A percentile compares a stretch with the other conserved stretches of the same genome.
These are phyloP conservation scores for Oryza punctata DNA, from an alignment of 176 grass and related monocot genomes.

Conservation along the genomic window DNA sequence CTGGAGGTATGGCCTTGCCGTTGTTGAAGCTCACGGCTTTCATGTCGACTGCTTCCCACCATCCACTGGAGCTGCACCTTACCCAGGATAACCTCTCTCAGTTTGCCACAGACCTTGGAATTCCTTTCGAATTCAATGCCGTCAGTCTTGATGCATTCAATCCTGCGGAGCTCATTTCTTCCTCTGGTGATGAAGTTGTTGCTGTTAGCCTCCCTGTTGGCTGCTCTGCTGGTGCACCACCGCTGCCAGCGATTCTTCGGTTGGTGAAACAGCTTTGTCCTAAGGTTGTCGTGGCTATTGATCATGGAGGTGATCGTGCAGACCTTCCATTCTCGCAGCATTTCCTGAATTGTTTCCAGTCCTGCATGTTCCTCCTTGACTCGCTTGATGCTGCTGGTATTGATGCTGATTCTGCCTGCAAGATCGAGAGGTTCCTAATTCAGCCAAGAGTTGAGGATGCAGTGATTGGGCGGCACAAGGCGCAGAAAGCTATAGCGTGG, in stretches of 20 bases:
- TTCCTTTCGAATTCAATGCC: slow-evolving; percentile 72
- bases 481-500: slow-evolving; percentile 60
- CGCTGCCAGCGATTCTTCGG: slow-evolving; percentile 58
- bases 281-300: slow-evolving; percentile 74
- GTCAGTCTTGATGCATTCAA: slow-evolving; percentile 60
- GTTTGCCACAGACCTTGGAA: slow-evolving; percentile 69
- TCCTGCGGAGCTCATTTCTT: slow-evolving; percentile 46
- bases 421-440: slow-evolving; percentile 78
- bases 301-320: slow-evolving; percentile 68
- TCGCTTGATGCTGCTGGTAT: slow-evolving; percentile 76
- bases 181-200: slow-evolving; percentile 52
- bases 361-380: slow-evolving; percentile 76
- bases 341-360: slow-evolving; percentile 77
- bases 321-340: slow-evolving; percentile 76
- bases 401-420: slow-evolving; percentile 59
- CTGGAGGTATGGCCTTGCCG: slow-evolving; percentile 26
- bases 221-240: slow-evolving; percentile 46
- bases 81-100: slow-evolving; percentile 65
- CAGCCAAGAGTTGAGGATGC: slow-evolving; percentile 73
- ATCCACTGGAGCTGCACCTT: slow-evolving; percentile 77
- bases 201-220: slow-evolving; percentile 78
- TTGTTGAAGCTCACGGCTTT: slow-evolving; percentile 73
- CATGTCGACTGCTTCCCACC: slow-evolving; percentile 58
- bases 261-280: slow-evolving; percentile 80
- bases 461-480: slow-evolving; percentile 55